Evolutionary conservation across 768 basidiomycete species (phyloP).

Genomic region (Trametes cubensis): DNA sequence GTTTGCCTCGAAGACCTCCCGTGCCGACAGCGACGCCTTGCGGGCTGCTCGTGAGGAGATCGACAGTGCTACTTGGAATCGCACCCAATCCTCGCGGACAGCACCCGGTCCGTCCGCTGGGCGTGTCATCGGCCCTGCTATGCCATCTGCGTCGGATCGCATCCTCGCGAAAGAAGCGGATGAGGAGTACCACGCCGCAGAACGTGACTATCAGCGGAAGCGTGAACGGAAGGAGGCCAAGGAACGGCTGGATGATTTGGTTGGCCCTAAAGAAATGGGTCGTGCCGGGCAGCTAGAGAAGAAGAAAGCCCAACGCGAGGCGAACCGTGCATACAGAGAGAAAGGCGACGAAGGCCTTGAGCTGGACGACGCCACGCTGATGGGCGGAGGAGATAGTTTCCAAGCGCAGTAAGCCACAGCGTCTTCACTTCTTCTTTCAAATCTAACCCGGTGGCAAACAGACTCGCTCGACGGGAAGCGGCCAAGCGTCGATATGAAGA

Average conservation of each 20-base stretch:
- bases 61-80: constrained; percentile 45
- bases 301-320: constrained; percentile 72
- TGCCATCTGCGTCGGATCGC: constrained; percentile 71
- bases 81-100: constrained; percentile 10
- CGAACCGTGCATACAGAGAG: constrained; percentile 71
- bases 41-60: constrained; percentile 63
- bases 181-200: constrained; percentile 53
- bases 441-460: constrained; percentile 32
- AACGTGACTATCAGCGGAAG: constrained; percentile 64
- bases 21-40: constrained; percentile 62
- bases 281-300: constrained; percentile 87
- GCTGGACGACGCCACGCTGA: constrained; percentile 72
- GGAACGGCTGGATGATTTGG: constrained; percentile 73
- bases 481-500: constrained; percentile 65
- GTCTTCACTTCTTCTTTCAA: neutral
- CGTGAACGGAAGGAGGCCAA: constrained; percentile 65
- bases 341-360: constrained; percentile 76
- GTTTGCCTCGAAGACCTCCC: constrained; percentile 68
- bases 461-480: constrained; percentile 75
- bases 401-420: constrained; percentile 57
- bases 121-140: constrained; percentile 64
- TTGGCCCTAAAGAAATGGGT: constrained; percentile 80
- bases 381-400: constrained; percentile 87
- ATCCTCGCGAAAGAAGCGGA: constrained; percentile 67
- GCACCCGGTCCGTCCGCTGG: constrained; percentile 34